Conservation (phyloP, 176 grass and related monocot genomes). For the Puccinellia tenuiflora region DNA sequence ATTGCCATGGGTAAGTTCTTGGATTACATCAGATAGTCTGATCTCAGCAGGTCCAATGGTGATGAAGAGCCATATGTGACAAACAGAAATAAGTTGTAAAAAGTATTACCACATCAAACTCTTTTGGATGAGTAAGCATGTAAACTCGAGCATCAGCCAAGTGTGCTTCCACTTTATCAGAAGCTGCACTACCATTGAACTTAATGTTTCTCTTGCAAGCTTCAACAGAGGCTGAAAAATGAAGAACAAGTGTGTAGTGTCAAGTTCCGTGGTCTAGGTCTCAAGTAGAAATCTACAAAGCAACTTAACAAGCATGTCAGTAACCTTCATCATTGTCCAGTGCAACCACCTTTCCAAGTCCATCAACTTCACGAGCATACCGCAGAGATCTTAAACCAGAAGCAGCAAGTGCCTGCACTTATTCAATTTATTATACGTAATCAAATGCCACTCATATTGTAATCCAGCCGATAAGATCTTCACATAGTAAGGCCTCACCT, state of each 20-base stretch:
- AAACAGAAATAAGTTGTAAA: not conserved
- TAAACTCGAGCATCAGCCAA: conserved; percentile 92
- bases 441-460: not conserved
- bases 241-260: not conserved
- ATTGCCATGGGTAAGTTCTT: not conserved
- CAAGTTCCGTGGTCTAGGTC: not conserved
- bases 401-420: conserved; percentile 83
- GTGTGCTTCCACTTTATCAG: conserved; percentile 82
- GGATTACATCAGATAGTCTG: not conserved
- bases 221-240: conserved; percentile 78
- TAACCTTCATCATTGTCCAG: conserved; percentile 86
- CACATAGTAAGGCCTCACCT: conserved; percentile 46
- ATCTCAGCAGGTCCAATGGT: not conserved
- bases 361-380: conserved; percentile 80
- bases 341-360: conserved; percentile 75
- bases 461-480: not conserved
- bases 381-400: conserved; percentile 84
- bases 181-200: conserved; percentile 70
- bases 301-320: not conserved
- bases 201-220: conserved; percentile 85
- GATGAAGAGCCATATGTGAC: not conserved
- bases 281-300: not conserved
- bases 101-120: conserved; percentile 83
- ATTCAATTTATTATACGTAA: not conserved
- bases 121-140: conserved; percentile 97